Evolutionary conservation across 108 stramenopile species (phyloP), one percentile per base, ranked within the genome.

Genomic region (Nitzschia inconspicua): DNA sequence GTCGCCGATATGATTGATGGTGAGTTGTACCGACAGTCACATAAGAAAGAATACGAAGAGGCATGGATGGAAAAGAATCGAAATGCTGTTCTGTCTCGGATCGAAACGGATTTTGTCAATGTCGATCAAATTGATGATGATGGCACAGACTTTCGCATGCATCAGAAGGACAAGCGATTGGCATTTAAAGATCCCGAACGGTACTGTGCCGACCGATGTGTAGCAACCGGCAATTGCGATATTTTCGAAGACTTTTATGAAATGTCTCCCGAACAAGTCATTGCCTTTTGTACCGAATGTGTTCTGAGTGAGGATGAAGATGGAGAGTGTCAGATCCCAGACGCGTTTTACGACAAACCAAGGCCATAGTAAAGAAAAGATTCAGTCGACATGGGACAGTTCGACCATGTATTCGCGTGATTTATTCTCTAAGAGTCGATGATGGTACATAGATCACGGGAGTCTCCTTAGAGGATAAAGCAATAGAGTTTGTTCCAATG

Each of bases 141-240:
- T 43, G 23, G 46, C 13, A 22, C 42, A 24, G 35, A 54, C 4
- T 47, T 68, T 19, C 66, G 68, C 19, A 65, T 79, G 37, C 40
- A 64, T 44, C 44, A 57, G 3, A 76, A 73, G 53, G 89, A 90
- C 49, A 63, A 71, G 49, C 50, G 66, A 24, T 64, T 90, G 79
- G 89, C 89, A 29, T 44, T 62, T 31, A 54, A 76, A 8, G 63
- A 83, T 65, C 89, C 89, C 1, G 57, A 66, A 60, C 31, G 54
- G 8, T 90, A 90, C 46, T 90, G 89, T 52, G 89, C 85, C 30
- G 89, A 90, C 57, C 83, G 89, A 26, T 90, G 89, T 54, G 47
- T 90, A 2, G 60, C 83, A 3, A 90, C 89, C n/a, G 89, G 89
- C 2, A 72, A 85, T 58, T 90, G 89, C 64, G 81, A 90, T 56